phyloP scores from a whole-genome alignment of 2,329 filamentous ascomycete species.

The Talaromyces marneffei region DNA sequence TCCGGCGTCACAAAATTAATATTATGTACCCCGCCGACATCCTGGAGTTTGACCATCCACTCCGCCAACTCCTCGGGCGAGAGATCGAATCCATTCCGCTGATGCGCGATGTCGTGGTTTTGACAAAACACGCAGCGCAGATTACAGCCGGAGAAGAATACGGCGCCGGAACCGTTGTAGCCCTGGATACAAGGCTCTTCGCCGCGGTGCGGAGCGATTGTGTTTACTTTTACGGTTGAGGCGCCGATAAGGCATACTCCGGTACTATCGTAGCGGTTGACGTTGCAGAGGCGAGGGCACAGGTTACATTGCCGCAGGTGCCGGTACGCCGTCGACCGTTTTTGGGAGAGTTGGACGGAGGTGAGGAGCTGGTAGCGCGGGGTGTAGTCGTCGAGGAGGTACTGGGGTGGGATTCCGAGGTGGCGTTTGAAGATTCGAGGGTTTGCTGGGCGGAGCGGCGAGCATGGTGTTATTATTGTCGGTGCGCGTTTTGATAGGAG shows the following conservation, averaged over 20 bases:
- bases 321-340: conserved; percentile 66
- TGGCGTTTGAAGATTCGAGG: conserved; percentile 22
- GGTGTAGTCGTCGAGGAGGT: conserved; percentile 67
- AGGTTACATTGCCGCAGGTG: conserved; percentile 76
- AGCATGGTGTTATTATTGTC: background rate
- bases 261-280: conserved; percentile 74
- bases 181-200: conserved; percentile 81
- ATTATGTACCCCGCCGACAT: conserved; percentile 76
- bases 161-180: conserved; percentile 70
- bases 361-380: conserved; percentile 67
- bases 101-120: conserved; percentile 77
- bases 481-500: background rate
- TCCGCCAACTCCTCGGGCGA: conserved; percentile 71
- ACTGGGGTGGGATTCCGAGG: conserved; percentile 55
- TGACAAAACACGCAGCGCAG: conserved; percentile 69
- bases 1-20: conserved; percentile 85
- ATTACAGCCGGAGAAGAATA: conserved; percentile 77
- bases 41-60: conserved; percentile 78
- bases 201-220: conserved; percentile 79
- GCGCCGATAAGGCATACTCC: conserved; percentile 72
- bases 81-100: conserved; percentile 72
- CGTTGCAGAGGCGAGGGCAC: conserved; percentile 69
- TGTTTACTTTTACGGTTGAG: conserved; percentile 70
- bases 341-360: conserved; percentile 63
- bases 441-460: background rate